Percentiles rank a stretch among this genome's conserved stretches.
These are phyloP conservation scores for Clitoria ternatea DNA, from an alignment of 306 rosid genomes.

Conservation along the genomic window DNA sequence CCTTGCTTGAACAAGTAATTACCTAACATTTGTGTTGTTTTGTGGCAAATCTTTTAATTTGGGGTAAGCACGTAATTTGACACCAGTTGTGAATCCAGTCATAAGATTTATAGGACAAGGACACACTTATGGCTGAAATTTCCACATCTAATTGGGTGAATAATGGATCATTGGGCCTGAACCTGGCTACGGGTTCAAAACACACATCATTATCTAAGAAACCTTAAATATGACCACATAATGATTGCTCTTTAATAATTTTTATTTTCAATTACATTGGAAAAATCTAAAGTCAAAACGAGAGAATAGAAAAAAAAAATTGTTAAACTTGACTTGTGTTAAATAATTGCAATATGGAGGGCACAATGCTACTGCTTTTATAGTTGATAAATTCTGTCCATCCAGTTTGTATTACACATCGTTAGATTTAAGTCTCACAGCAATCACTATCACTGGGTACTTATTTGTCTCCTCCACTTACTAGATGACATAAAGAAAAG, in stretches of 20 bases:
- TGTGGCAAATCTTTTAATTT: background rate
- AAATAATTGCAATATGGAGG: constrained; percentile 34
- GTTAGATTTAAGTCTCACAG: constrained; percentile 30
- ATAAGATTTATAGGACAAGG: background rate
- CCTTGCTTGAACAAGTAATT: too few species aligned
- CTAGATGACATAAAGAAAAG: constrained; percentile 27
- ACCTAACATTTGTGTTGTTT: too few species aligned
- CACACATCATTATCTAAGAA: background rate
- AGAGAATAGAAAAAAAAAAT: background rate
- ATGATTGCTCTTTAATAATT: background rate
- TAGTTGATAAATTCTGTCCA: constrained; percentile 29
- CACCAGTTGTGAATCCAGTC: background rate
- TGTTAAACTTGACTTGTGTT: constrained; percentile 12
- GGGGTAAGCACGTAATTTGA: background rate
- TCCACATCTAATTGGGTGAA: background rate
- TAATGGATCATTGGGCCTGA: background rate
- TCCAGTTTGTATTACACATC: constrained; percentile 27
- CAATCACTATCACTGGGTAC: constrained; percentile 32
- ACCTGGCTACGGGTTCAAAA: background rate
- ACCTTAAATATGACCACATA: background rate
- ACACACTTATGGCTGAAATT: background rate
- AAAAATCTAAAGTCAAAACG: background rate
- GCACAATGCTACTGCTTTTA: constrained; percentile 23
- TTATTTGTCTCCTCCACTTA: constrained; percentile 28
- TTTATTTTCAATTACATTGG: background rate